Conservation (phyloP, 2,329 filamentous ascomycete species). For the Aspergillus persii region DNA sequence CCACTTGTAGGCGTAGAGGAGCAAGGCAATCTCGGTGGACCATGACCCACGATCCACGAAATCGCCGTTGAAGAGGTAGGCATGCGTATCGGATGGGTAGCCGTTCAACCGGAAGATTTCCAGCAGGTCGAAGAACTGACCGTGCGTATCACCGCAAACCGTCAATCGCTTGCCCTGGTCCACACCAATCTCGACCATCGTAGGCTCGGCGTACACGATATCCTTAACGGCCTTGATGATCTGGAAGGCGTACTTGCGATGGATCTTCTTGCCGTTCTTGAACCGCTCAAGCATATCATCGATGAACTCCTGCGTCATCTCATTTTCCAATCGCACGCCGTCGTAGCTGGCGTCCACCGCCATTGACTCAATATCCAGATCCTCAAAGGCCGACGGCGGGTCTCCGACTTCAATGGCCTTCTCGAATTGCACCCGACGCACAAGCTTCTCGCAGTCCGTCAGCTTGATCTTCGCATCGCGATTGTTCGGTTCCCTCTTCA, state of each 20-base stretch:
- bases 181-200: constrained; percentile 92
- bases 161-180: constrained; percentile 76
- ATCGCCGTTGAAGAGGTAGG: constrained; percentile 97
- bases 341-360: constrained; percentile 81
- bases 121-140: constrained; percentile 96
- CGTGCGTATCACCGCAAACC: constrained; percentile 96
- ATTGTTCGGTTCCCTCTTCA: constrained; percentile 81
- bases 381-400: constrained; percentile 86
- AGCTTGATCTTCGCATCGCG: constrained; percentile 89
- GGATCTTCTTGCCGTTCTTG: constrained; percentile 92
- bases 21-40: constrained; percentile 93
- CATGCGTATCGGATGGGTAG: constrained; percentile 77
- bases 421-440: constrained; percentile 88
- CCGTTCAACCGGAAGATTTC: constrained; percentile 94
- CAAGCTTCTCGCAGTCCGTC: constrained; percentile 90
- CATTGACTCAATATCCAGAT: constrained; percentile 83
- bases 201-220: constrained; percentile 86
- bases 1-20: constrained; percentile 97
- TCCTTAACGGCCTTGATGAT: constrained; percentile 89
- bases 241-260: constrained; percentile 96
- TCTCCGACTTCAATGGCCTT: constrained; percentile 93
- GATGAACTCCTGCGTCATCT: constrained; percentile 96
- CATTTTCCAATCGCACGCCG: constrained; percentile 68
- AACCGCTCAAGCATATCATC: constrained; percentile 96
- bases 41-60: constrained; percentile 97